A percentile compares a stretch with the other conserved stretches of the same genome.
These are phyloP conservation scores for Penicillium coprophilum DNA, from an alignment of 495 filamentous ascomycete species.

Conservation along the genomic window DNA sequence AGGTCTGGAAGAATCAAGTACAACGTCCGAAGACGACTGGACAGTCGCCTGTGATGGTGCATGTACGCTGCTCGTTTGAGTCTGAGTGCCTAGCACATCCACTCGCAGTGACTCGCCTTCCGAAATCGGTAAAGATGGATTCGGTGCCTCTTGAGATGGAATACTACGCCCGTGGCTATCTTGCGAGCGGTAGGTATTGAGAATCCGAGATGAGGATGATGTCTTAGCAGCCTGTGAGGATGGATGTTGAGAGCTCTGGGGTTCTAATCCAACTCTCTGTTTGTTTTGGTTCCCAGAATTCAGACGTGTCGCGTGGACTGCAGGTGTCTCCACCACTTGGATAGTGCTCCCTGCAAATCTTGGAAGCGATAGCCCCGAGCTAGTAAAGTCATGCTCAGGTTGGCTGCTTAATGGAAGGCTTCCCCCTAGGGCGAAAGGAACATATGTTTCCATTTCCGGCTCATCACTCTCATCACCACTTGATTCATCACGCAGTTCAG, in stretches of 20 bases:
- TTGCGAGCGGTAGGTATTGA: slow-evolving; percentile 33
- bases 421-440: slow-evolving; percentile 49
- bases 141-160: slow-evolving; percentile 20
- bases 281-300: slow-evolving; percentile 9
- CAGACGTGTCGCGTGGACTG: slow-evolving; percentile 11
- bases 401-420: slow-evolving; percentile 32
- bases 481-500: slow-evolving; percentile 8
- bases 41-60: slow-evolving; percentile 17
- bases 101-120: slow-evolving; percentile 10
- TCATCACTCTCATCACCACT: slow-evolving; percentile 26
- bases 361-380: slow-evolving; percentile 30
- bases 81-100: slow-evolving; percentile 28
- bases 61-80: slow-evolving; percentile 21
- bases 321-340: slow-evolving; percentile 43
- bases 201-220: slow-evolving; percentile 41
- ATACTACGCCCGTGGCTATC: slow-evolving; percentile 24
- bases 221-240: slow-evolving; percentile 35
- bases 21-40: slow-evolving; percentile 21
- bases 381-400: slow-evolving; percentile 23
- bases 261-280: neutral
- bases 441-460: slow-evolving; percentile 53
- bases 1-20: slow-evolving; percentile 32
- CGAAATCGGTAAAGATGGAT: slow-evolving; percentile 10
- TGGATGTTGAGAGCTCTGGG: slow-evolving; percentile 9
- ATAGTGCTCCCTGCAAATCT: slow-evolving; percentile 21